Percentiles rank a stretch among this genome's conserved stretches.
These are phyloP conservation scores for Entomortierella lignicola DNA, from an alignment of 192 early-diverging fungal genomes.

Conservation along the genomic window DNA sequence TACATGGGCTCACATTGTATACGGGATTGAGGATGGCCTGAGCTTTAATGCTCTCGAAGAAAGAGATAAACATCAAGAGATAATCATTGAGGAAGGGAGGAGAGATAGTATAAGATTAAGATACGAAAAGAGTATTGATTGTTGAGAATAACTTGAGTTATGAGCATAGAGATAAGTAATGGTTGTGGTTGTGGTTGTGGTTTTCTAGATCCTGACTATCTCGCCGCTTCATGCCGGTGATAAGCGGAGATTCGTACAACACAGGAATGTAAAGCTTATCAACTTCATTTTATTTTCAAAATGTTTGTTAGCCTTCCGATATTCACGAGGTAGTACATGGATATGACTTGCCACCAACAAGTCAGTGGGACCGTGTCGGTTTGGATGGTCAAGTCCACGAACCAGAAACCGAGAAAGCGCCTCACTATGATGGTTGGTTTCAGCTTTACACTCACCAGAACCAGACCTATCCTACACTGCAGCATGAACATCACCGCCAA, in stretches of 20 bases:
- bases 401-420: conserved; percentile 57
- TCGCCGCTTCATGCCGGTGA: neutral
- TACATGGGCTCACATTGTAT: conserved; percentile 25
- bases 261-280: neutral
- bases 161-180: no score
- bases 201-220: neutral
- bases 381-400: conserved; percentile 63
- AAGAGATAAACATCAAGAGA: neutral
- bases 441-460: conserved; percentile 55
- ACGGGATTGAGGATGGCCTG: conserved; percentile 33
- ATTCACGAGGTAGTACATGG: conserved; percentile 40
- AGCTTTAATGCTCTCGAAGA: conserved; percentile 18
- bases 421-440: conserved; percentile 64
- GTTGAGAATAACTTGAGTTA: no score
- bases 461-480: conserved; percentile 14
- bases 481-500: neutral
- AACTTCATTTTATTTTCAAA: neutral
- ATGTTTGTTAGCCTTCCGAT: conserved; percentile 28
- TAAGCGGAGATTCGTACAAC: neutral
- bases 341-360: conserved; percentile 43
- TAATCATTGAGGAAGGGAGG: neutral
- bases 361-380: conserved; percentile 68
- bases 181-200: neutral
- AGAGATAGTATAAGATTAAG: neutral
- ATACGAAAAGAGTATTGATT: no score